Evolutionary conservation across 2,329 filamentous ascomycete genomes (phyloP), one percentile per base, ranked within the genome.

Genomic region (Scedosporium minutisporum): DNA sequence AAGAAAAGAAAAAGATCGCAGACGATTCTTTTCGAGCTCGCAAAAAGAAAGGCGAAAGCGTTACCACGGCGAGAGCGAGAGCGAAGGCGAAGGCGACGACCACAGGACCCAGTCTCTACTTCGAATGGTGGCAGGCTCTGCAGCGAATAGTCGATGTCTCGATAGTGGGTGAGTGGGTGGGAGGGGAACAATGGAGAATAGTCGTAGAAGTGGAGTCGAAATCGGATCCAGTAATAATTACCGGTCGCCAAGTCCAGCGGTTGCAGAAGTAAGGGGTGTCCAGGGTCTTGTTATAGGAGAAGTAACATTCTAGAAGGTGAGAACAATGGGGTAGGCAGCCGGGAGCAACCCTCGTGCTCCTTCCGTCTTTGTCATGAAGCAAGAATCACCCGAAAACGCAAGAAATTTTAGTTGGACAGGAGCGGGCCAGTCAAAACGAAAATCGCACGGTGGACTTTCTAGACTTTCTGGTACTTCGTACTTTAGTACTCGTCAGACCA

Each of bases 251-350:
- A 57, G 51, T 29, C 42, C 25, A 57, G 60, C 29, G 60, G 60
- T 62, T 57, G 60, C 60, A 62, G 60, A 55, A 62, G 60, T 55
- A 62, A 62, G 60, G 60, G 60, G 60, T 27, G 21, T 46, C 51
- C 38, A 57, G 27, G 57, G 60, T 57, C 21, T 25, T 46, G 41
- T 62, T 29, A 62, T 62, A 57, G 60, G 60, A 62, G 38, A 55
- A 46, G 51, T 55, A 58, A 62, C 48, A 55, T 62, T 62, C 60
- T 62, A 62, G 60, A 62, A 62, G 60, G 53, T 53, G 41, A 62
- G 60, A 41, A 58, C 60, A 62, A 62, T 62, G 60, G 60, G 60
- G 60, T 14, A 59, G 12, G 57, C 21, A 18, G 57, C 21, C 57
- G 23, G 57, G 57, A 33, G n/a, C 12, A 58, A 44, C 12, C 38